phyloP scores from a whole-genome alignment of 108 stramenopile species.

The Discostella stelligeroides region DNA sequence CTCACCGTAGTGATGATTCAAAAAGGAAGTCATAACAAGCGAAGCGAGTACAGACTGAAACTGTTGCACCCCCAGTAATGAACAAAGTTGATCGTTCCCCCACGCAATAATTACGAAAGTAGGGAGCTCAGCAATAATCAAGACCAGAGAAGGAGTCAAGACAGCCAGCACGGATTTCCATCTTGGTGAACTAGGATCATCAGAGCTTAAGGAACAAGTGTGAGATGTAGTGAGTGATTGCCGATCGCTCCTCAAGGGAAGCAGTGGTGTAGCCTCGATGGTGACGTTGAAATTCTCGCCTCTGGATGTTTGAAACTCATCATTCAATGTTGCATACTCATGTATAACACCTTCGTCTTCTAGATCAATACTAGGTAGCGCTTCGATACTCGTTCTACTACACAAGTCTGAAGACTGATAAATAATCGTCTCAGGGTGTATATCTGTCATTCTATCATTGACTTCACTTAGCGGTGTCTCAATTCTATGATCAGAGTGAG shows the following conservation, averaged over 20 bases:
- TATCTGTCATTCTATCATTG: constrained; percentile 10
- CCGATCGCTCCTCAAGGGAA: background rate
- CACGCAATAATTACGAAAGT: constrained; percentile 1
- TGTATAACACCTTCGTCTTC: background rate
- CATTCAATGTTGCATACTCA: background rate
- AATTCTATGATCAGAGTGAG: constrained; percentile 23
- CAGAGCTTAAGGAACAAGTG: background rate
- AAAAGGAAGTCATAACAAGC: constrained; percentile 3
- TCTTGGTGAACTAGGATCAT: background rate
- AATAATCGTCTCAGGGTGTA: constrained; percentile 12
- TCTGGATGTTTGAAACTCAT: background rate
- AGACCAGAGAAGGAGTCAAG: background rate
- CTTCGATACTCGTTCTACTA: constrained; percentile 42
- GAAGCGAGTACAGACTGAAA: constrained; percentile 11
- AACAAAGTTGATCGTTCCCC: background rate
- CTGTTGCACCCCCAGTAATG: background rate
- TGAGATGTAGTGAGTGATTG: background rate
- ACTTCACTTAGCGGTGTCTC: constrained; percentile 26
- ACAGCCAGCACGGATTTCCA: background rate
- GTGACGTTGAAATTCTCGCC: background rate
- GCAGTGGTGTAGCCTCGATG: constrained; percentile 6
- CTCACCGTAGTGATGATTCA: background rate
- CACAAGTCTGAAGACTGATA: constrained; percentile 20
- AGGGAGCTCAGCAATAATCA: constrained; percentile 13
- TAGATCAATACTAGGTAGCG: constrained; percentile 25